phyloP scores from a whole-genome alignment of 441 rosid species.

The Brassica balearica region DNA sequence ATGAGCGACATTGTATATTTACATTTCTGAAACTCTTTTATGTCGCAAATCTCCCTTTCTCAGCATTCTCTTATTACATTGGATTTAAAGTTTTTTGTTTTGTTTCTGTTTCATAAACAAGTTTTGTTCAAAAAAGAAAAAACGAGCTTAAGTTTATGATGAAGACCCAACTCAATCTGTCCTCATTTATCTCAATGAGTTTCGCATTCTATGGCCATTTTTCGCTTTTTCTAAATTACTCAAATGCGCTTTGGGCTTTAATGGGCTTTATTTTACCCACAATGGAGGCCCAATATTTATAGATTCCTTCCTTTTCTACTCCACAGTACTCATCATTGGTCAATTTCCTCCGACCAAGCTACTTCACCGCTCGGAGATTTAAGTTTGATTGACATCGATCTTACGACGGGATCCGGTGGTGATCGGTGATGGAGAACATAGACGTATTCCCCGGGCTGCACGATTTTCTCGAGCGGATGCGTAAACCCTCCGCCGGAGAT shows the following conservation, averaged over 20 bases:
- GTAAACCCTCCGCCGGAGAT: conserved; percentile 89
- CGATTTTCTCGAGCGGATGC: conserved; percentile 93
- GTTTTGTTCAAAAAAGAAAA: no score
- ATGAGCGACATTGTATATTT: conserved; percentile 10
- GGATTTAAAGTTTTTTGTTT: background rate
- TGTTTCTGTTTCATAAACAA: no score
- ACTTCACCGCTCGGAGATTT: conserved; percentile 7
- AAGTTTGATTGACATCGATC: conserved; percentile 14
- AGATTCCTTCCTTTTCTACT: background rate
- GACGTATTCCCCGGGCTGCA: conserved; percentile 79
- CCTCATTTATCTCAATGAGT: no score
- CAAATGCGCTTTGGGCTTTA: background rate
- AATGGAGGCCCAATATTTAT: background rate
- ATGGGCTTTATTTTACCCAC: conserved; percentile 3
- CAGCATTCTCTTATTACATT: background rate
- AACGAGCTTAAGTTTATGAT: no score
- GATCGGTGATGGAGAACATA: conserved; percentile 64
- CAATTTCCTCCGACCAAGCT: background rate
- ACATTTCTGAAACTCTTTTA: background rate
- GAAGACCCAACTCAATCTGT: background rate
- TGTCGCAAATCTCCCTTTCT: background rate
- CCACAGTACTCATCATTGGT: background rate
- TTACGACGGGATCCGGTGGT: conserved; percentile 15
- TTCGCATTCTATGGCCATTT: background rate
- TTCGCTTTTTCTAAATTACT: background rate